These are phyloP conservation scores for Mycena belliarum DNA, from an alignment of 768 basidiomycete species.

Conservation along the genomic window DNA sequence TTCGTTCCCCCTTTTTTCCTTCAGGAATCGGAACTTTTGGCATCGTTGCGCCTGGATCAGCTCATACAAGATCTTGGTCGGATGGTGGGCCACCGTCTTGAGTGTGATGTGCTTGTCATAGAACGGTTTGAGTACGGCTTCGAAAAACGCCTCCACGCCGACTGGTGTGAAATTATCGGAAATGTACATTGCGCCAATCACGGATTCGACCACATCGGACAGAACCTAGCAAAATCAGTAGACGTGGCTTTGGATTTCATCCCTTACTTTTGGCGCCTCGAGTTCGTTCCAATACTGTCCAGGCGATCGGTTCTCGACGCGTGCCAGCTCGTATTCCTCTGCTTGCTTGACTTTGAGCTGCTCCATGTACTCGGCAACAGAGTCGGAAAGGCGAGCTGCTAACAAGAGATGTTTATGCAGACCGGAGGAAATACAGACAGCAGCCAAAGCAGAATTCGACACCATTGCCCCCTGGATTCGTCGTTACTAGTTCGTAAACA, in stretches of 20 bases:
- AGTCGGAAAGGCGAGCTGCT: conserved; percentile 52
- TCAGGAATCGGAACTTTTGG: conserved; percentile 61
- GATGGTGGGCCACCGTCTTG: conserved; percentile 73
- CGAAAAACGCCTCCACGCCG: conserved; percentile 67
- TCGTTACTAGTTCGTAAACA: not conserved
- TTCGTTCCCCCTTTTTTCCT: conserved; percentile 42
- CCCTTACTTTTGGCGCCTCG: conserved; percentile 72
- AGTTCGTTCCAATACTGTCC: conserved; percentile 81
- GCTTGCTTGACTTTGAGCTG: conserved; percentile 46
- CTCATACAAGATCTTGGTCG: conserved; percentile 74
- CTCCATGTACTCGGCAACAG: conserved; percentile 55
- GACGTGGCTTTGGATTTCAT: not conserved
- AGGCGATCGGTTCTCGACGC: conserved; percentile 49
- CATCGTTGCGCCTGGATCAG: conserved; percentile 73
- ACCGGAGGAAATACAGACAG: conserved; percentile 70
- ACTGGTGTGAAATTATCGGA: conserved; percentile 67
- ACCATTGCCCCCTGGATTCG: conserved; percentile 76
- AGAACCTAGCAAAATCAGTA: conserved; percentile 48
- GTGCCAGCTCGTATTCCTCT: conserved; percentile 49
- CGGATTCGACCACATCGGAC: conserved; percentile 79
- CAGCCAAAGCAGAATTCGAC: conserved; percentile 75
- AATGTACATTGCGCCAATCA: conserved; percentile 78
- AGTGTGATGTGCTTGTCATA: conserved; percentile 75
- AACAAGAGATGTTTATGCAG: conserved; percentile 63
- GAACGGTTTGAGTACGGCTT: conserved; percentile 71